Percentiles rank a stretch among this genome's conserved stretches.
These are phyloP conservation scores for Neoarthrinium moseri DNA, from an alignment of 2,329 filamentous ascomycete species.

Conservation along the genomic window DNA sequence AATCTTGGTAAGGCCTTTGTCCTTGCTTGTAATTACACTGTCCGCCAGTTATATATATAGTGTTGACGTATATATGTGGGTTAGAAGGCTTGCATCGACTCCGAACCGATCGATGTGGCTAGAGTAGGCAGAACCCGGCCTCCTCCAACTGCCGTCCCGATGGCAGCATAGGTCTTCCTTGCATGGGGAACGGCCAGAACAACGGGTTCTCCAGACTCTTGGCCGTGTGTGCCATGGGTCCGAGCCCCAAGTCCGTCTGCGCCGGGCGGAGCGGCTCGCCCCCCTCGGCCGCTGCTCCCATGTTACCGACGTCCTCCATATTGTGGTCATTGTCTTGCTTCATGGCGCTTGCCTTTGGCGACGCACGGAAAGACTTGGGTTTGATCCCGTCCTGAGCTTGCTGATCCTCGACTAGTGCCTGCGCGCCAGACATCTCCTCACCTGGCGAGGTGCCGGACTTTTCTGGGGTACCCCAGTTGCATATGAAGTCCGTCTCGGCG, in stretches of 20 bases:
- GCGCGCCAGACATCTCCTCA: background rate
- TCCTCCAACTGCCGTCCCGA: conserved; percentile 45
- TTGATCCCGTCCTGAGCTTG: no score
- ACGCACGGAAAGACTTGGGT: no score
- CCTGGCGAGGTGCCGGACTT: background rate
- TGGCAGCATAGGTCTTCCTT: conserved; percentile 54
- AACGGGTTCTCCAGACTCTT: conserved; percentile 50
- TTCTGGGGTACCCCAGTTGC: conserved; percentile 38
- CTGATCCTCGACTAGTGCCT: no score
- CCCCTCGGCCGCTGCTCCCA: conserved; percentile 7
- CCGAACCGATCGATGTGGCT: no score
- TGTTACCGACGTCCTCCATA: background rate
- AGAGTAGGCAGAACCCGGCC: conserved; percentile 49
- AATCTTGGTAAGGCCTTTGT: no score
- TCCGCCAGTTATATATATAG: no score
- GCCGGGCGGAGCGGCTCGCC: background rate
- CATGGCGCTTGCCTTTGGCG: background rate
- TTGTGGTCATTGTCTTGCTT: background rate
- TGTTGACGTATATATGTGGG: no score
- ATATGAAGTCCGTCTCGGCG: conserved; percentile 45
- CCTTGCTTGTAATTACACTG: no score
- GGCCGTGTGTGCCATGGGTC: conserved; percentile 19
- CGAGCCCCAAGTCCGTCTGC: conserved; percentile 13
- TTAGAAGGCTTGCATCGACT: no score
- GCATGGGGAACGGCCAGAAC: conserved; percentile 62